These are phyloP conservation scores for Westerdykella ornata DNA, from an alignment of 2,329 filamentous ascomycete genomes.

Conservation along the genomic window DNA sequence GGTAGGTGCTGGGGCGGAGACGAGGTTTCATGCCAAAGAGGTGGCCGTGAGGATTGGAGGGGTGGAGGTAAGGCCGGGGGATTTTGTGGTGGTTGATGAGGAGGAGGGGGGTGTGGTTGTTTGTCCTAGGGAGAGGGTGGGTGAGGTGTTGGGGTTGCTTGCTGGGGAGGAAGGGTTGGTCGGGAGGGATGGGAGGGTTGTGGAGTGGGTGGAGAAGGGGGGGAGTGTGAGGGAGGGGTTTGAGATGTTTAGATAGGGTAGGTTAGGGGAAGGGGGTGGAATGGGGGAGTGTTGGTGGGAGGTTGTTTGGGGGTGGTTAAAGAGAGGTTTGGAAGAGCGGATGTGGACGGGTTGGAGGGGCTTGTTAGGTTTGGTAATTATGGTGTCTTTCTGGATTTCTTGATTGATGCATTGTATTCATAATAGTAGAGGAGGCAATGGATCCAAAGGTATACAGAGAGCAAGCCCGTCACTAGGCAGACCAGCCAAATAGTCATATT, in stretches of 20 bases:
- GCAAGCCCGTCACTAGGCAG: no score
- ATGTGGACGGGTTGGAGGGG: no score
- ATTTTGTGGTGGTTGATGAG: conserved; percentile 64
- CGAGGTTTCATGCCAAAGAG: conserved; percentile 50
- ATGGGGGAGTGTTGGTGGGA: no score
- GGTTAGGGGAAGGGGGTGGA: no score
- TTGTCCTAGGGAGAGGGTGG: conserved; percentile 56
- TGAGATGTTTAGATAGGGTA: conserved; percentile 46
- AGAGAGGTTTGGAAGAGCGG: no score
- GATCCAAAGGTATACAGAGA: no score
- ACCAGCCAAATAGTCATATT: no score
- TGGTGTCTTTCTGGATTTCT: no score
- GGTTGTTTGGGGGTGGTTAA: no score
- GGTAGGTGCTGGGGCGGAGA: conserved; percentile 52
- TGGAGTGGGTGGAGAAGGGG: conserved; percentile 56
- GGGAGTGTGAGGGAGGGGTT: conserved; percentile 61
- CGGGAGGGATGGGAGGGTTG: conserved; percentile 39
- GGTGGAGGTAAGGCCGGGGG: conserved; percentile 42
- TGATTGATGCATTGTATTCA: no score
- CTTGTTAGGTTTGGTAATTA: no score
- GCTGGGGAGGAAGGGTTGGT: conserved; percentile 46
- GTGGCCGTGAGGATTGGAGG: conserved; percentile 35
- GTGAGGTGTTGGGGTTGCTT: conserved; percentile 52
- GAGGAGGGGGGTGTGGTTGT: conserved; percentile 60
- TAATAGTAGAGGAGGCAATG: no score